These are phyloP conservation scores for Lunasporangiospora selenospora DNA, from an alignment of 192 early-diverging fungal genomes.

Conservation along the genomic window DNA sequence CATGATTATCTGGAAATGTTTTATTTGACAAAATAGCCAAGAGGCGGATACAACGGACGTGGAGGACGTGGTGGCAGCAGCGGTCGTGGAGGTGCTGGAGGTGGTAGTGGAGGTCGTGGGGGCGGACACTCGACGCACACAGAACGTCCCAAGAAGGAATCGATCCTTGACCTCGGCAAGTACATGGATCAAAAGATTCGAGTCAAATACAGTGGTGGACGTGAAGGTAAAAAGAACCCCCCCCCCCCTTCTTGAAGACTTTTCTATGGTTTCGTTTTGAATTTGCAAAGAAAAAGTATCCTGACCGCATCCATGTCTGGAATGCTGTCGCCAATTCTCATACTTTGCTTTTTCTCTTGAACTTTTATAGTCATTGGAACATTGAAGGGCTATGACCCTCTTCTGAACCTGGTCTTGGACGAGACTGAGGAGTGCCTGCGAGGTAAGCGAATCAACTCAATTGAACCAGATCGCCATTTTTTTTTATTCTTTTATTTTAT, in stretches of 20 bases:
- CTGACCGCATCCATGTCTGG: too few species aligned
- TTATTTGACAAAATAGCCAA: too few species aligned
- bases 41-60: slow-evolving; percentile 55
- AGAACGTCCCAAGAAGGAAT: slow-evolving; percentile 82
- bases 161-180: slow-evolving; percentile 92
- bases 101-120: slow-evolving; percentile 56
- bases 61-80: slow-evolving; percentile 59
- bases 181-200: slow-evolving; percentile 92
- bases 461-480: slow-evolving; percentile 22
- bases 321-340: too few species aligned
- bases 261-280: too few species aligned
- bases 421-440: slow-evolving; percentile 84
- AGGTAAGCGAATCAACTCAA: slow-evolving; percentile 61
- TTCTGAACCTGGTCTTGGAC: slow-evolving; percentile 95
- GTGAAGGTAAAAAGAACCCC: slow-evolving; percentile 91
- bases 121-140: slow-evolving; percentile 50
- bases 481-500: too few species aligned
- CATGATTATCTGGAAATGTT: too few species aligned
- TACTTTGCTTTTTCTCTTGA: slow-evolving; percentile 1
- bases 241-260: too few species aligned
- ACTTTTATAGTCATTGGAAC: slow-evolving; percentile 77
- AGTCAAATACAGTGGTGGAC: slow-evolving; percentile 92
- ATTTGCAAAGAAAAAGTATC: too few species aligned
- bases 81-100: slow-evolving; percentile 57
- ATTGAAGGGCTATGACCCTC: slow-evolving; percentile 92